Conservation (phyloP, 345 rosid genomes). For the Leavenworthia alabamica region DNA sequence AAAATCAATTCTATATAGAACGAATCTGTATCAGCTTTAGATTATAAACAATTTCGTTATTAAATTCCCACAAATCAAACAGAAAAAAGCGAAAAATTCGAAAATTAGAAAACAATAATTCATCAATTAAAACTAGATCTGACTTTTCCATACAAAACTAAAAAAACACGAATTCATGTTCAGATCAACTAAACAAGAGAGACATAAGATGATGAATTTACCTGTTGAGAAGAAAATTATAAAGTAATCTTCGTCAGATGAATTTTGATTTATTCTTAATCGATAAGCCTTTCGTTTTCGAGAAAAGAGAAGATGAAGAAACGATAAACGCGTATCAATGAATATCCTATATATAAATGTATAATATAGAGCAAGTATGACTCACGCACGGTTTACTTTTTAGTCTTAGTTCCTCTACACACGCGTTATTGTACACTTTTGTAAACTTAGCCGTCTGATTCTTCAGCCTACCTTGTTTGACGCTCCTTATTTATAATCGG, state of each 20-base stretch:
- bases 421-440: not conserved
- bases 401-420: not conserved
- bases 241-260: not conserved
- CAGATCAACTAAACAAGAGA: constrained; percentile 3
- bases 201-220: not conserved
- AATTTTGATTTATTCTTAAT: not conserved
- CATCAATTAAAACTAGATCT: constrained; percentile 5
- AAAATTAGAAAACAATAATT: not conserved
- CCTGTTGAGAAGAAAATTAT: constrained; percentile 1
- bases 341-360: not conserved
- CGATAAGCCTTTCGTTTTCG: constrained; percentile 10
- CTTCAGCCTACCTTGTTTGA: not conserved
- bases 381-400: not conserved
- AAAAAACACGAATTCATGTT: not conserved
- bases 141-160: not conserved
- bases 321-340: constrained; percentile 23
- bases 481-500: not conserved
- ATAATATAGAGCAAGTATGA: too few species aligned
- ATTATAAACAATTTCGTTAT: not conserved
- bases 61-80: not conserved
- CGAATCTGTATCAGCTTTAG: not conserved
- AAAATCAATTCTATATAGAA: not conserved
- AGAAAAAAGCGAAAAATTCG: not conserved
- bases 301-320: not conserved
- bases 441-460: constrained; percentile 11